Evolutionary conservation across 1,139 yeast genomes (phyloP).

Genomic region (Suhomyces ambrosiae): DNA sequence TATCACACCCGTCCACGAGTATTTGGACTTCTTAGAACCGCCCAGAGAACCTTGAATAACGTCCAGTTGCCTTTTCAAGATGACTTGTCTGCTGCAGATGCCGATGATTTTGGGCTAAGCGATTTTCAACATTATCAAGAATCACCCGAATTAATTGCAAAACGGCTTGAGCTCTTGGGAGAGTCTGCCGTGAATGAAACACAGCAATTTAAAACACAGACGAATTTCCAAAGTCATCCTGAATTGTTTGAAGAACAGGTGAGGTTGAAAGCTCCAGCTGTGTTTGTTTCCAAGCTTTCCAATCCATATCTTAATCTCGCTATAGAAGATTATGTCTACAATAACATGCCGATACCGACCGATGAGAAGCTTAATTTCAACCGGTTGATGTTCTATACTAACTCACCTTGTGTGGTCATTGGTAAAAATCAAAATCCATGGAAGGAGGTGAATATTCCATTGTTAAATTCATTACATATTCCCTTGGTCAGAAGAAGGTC

Average conservation of each 20-base stretch:
- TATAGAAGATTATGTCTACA: slow-evolving; percentile 76
- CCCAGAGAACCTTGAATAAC: slow-evolving; percentile 16
- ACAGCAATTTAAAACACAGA: not conserved
- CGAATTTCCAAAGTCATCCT: not conserved
- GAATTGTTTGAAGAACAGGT: slow-evolving; percentile 15
- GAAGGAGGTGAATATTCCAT: slow-evolving; percentile 74
- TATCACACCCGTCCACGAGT: not conserved
- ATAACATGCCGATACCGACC: slow-evolving; percentile 53
- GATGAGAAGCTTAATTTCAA: slow-evolving; percentile 30
- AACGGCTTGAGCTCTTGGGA: slow-evolving; percentile 10
- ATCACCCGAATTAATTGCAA: slow-evolving; percentile 29
- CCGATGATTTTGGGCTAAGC: slow-evolving; percentile 40
- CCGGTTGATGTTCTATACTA: slow-evolving; percentile 71
- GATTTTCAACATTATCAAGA: slow-evolving; percentile 47
- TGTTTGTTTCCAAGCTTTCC: slow-evolving; percentile 48
- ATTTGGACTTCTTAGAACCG: not conserved
- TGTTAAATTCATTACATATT: slow-evolving; percentile 55
- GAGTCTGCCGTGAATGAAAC: not conserved
- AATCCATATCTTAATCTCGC: slow-evolving; percentile 82
- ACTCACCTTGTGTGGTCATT: slow-evolving; percentile 85
- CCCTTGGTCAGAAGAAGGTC: slow-evolving; percentile 78
- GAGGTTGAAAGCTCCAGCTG: slow-evolving; percentile 26
- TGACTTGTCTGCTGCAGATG: slow-evolving; percentile 37
- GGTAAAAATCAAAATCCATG: slow-evolving; percentile 97
- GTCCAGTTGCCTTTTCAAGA: slow-evolving; percentile 42